A percentile compares a stretch with the other conserved stretches of the same genome.
phyloP scores from a whole-genome alignment of 2,329 filamentous ascomycete genomes.

The Ophiostoma sp. region DNA sequence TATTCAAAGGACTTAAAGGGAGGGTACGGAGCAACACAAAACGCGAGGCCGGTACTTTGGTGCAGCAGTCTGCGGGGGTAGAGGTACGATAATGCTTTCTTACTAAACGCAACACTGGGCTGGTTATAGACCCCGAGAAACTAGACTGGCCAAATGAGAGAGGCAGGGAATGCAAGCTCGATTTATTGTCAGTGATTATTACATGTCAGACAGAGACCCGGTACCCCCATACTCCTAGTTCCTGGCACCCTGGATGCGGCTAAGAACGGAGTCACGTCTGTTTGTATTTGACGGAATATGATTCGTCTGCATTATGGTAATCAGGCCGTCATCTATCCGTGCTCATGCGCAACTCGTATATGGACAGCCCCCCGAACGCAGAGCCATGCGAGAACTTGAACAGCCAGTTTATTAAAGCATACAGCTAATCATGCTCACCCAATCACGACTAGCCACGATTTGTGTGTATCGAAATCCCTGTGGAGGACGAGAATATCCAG shows the following conservation, averaged over 20 bases:
- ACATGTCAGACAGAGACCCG: not conserved
- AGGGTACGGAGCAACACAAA: not conserved
- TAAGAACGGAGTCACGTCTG: not conserved
- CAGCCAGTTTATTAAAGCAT: too few relatives aligned
- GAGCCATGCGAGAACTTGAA: too few relatives aligned
- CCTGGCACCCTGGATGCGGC: not conserved
- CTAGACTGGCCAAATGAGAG: not conserved
- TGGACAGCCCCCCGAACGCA: not conserved
- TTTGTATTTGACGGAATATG: not conserved
- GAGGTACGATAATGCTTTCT: too few relatives aligned
- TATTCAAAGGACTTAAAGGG: too few relatives aligned
- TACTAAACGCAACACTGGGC: too few relatives aligned
- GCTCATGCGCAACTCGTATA: not conserved
- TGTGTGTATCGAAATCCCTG: too few relatives aligned
- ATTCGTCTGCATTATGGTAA: not conserved
- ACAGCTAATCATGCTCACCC: not conserved
- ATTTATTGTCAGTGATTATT: conserved; percentile 3
- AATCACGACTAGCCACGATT: too few relatives aligned
- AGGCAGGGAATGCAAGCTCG: not conserved
- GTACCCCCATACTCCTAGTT: not conserved
- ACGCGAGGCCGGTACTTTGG: not conserved
- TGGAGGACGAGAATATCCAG: conserved; percentile 9
- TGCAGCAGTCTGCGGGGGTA: not conserved
- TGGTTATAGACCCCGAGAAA: too few relatives aligned
- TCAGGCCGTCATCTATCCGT: not conserved